Evolutionary conservation across 2,329 filamentous ascomycete genomes (phyloP).

Genomic region (Trichoderma sp.): DNA sequence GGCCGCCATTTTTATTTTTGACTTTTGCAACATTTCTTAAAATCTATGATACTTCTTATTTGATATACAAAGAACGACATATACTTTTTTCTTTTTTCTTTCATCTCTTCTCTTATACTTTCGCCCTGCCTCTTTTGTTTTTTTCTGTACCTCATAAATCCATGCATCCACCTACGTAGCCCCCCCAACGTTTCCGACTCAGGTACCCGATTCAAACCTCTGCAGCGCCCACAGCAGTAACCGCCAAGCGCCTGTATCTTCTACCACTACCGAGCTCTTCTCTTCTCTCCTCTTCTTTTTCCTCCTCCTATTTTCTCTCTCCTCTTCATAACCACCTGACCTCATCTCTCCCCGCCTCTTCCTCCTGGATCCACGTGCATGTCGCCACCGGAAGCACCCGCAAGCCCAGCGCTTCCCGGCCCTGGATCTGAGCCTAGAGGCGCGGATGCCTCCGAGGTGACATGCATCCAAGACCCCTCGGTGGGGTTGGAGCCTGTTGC

Average conservation of each 20-base stretch:
- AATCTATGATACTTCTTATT: neutral
- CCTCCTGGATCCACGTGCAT: conserved; percentile 29
- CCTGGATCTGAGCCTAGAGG: conserved; percentile 26
- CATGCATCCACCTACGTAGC: neutral
- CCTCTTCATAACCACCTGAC: neutral
- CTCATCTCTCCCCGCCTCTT: neutral
- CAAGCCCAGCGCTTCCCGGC: conserved; percentile 27
- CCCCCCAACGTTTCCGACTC: neutral
- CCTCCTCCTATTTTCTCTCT: neutral
- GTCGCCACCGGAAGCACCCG: conserved; percentile 36
- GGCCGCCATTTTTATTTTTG: neutral
- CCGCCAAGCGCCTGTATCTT: neutral
- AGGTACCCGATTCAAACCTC: neutral
- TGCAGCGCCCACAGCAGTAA: neutral
- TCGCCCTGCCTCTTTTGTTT: neutral
- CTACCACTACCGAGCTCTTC: neutral
- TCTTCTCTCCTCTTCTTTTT: neutral
- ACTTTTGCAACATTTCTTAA: neutral
- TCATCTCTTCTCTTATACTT: neutral
- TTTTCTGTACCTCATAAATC: neutral
- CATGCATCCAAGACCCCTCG: conserved; percentile 22
- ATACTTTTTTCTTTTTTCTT: neutral
- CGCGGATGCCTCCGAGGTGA: conserved; percentile 29
- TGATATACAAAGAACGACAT: neutral
- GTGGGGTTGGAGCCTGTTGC: conserved; percentile 13